Conservation (phyloP, 129 eudicot species). For the Helianthus annuus region HanXRQr2.0-SUNRISE NC_035446.2:130278807-130279306, state of each 20-base stretch:
- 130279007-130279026: background rate
- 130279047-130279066: constrained; percentile 5
- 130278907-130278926: no score
- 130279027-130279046: background rate
- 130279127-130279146: constrained; percentile 61
- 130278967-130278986: no score
- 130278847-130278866: no score
- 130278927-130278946: no score
- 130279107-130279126: constrained; percentile 55
- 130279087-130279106: constrained; percentile 34
- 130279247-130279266: background rate
- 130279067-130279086: constrained; percentile 9
- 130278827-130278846: no score
- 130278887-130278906: no score
- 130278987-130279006: no score
- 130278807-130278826: no score
- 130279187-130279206: constrained; percentile 55
- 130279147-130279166: constrained; percentile 68
- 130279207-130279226: constrained; percentile 71
- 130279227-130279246: background rate
- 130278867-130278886: no score
- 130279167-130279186: constrained; percentile 62
- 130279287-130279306: background rate
- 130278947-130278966: no score
- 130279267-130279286: background rate